Percentiles rank a stretch among this genome's conserved stretches.
These are phyloP conservation scores for Coprinopsis sp. DNA, from an alignment of 768 basidiomycete species.

Conservation along the genomic window DNA sequence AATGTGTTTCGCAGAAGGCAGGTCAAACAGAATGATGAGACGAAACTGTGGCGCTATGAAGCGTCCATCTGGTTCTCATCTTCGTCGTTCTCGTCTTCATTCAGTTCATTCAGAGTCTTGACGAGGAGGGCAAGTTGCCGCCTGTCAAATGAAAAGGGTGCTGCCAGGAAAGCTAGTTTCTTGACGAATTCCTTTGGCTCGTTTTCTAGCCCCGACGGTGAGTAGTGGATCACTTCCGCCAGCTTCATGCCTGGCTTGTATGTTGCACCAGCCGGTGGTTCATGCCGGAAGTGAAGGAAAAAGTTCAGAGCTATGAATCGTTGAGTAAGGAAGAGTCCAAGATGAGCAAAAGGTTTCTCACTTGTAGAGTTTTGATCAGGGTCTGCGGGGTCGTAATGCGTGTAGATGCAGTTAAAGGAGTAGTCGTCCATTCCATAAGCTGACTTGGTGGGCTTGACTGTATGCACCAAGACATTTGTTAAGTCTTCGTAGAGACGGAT, in stretches of 20 bases:
- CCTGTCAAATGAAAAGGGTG: conserved; percentile 63
- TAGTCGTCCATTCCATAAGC: conserved; percentile 52
- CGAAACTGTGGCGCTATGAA: conserved; percentile 7
- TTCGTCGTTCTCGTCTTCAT: conserved; percentile 26
- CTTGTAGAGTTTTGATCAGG: conserved; percentile 28
- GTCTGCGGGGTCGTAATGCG: conserved; percentile 37
- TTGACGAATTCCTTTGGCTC: conserved; percentile 54
- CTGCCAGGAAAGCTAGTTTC: conserved; percentile 55
- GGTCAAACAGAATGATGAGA: conserved; percentile 1
- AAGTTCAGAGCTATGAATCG: conserved; percentile 52
- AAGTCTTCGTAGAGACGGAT: conserved; percentile 82
- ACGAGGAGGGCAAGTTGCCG: conserved; percentile 67
- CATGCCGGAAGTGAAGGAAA: conserved; percentile 45
- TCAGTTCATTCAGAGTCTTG: conserved; percentile 42
- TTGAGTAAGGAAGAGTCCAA: neutral
- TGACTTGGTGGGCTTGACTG: conserved; percentile 41
- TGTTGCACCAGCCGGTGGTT: conserved; percentile 26
- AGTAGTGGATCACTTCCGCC: conserved; percentile 51
- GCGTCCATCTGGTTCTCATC: conserved; percentile 20
- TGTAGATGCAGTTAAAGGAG: conserved; percentile 64
- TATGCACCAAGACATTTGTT: conserved; percentile 71
- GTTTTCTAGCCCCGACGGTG: conserved; percentile 59
- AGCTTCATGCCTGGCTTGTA: conserved; percentile 33
- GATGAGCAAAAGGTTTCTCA: conserved; percentile 20
- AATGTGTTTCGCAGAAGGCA: too few relatives aligned